Evolutionary conservation across 768 basidiomycete genomes (phyloP), one percentile per base, ranked within the genome.

Genomic region (Xerocomellus amylosporus): DNA sequence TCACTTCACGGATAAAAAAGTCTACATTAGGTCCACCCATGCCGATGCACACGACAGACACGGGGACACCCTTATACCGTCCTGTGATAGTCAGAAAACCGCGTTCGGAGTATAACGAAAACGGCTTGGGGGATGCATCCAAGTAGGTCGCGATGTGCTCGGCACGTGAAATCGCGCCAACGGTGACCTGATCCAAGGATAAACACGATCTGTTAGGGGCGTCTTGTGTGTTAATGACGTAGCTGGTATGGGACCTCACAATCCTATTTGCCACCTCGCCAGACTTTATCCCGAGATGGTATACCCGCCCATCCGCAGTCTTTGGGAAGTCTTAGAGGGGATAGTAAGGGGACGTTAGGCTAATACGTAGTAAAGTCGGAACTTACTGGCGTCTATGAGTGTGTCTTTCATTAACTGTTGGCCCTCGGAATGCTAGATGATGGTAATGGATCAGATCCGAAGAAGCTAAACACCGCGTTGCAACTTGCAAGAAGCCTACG

Each of bases 1-100:
- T 78, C 24, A 80, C 82, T 72, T 93, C 90, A 58, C 90, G 81
- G 20, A 93, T 80, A 67, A 92, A 90, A 72, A 92, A 93, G 69
- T 93, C 90, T 74, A 85, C 86, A 71, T 89, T 92, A 1, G 89
- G 81, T 55, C 73, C 76, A 19, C 90, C 90, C 90, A 92, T 93
- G 13, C 90, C 90, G 51, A 91, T 90, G 59, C 86, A 87, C 39
- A 90, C 75, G 38, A 92, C 80, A 7, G 85, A 87, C 28, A 92
- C 68, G 8, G 88, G 87, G 15, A 78, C 69, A 44, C 79, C 80
- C 41, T 75, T 77, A 69, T 83, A 88, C 33, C 79, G 75, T 12
- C 87, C 88, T 5, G 87, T 88, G 47, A 88, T 79, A 5, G 85
- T 88, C 55, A 83, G 69, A 69, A 90, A 93, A 4, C 89, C 88